Conservation (phyloP, 2,329 filamentous ascomycete species). For the Diaporthe sp. region DNA sequence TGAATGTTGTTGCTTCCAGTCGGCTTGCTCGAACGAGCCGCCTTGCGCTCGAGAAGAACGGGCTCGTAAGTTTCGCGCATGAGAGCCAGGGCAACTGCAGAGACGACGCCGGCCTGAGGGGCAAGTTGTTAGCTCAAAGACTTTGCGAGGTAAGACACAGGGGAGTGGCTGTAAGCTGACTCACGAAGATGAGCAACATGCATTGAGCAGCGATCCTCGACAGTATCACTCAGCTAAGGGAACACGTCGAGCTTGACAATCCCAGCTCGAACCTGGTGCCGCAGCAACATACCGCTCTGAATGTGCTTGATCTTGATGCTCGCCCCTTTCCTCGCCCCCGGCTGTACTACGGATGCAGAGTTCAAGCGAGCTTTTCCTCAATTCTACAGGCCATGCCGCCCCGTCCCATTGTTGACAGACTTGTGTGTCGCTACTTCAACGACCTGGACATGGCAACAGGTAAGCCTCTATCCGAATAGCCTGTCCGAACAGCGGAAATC, state of each 20-base stretch:
- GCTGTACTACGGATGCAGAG: slow-evolving; percentile 51
- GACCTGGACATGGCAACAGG: slow-evolving; percentile 47
- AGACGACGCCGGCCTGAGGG: slow-evolving; percentile 13
- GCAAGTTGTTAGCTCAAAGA: background rate
- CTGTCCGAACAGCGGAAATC: background rate
- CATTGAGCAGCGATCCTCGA: slow-evolving; percentile 59
- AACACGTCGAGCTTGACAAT: slow-evolving; percentile 47
- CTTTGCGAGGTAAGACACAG: background rate
- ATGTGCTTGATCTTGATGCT: background rate
- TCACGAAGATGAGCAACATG: slow-evolving; percentile 41
- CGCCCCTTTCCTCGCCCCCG: slow-evolving; percentile 42
- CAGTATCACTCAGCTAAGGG: slow-evolving; percentile 55
- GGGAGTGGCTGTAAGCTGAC: background rate
- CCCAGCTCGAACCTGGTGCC: background rate
- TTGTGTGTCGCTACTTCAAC: slow-evolving; percentile 55
- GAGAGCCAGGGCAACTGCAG: background rate
- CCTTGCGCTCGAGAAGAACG: slow-evolving; percentile 54
- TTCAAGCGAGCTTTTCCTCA: slow-evolving; percentile 46
- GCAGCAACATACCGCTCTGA: slow-evolving; percentile 3
- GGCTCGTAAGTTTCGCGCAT: slow-evolving; percentile 49
- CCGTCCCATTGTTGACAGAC: slow-evolving; percentile 50
- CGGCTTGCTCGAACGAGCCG: slow-evolving; percentile 55
- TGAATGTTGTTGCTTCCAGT: slow-evolving; percentile 52
- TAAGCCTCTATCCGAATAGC: slow-evolving; percentile 31
- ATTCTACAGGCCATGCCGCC: slow-evolving; percentile 52